Conservation (phyloP, 805 yeast species). For the Blastobotrys robertii region DNA sequence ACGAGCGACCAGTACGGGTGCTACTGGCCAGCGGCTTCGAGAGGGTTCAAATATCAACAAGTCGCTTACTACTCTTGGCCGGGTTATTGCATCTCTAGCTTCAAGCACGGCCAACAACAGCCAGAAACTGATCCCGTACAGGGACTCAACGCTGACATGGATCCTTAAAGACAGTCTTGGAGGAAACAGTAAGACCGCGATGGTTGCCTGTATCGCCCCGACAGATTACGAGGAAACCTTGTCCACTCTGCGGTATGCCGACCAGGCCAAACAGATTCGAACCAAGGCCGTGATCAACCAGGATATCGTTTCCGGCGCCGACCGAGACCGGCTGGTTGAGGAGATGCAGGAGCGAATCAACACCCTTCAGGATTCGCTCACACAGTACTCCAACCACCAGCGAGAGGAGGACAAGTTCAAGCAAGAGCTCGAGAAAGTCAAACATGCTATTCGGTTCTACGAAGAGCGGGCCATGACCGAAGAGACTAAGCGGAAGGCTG, state of each 20-base stretch:
- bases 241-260: conserved; percentile 71
- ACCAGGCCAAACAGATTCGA: conserved; percentile 59
- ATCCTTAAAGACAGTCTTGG: conserved; percentile 65
- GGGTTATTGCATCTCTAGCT: conserved; percentile 49
- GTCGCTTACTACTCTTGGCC: conserved; percentile 66
- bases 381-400: conserved; percentile 12
- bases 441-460: conserved; percentile 22
- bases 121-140: conserved; percentile 43
- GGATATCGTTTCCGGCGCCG: conserved; percentile 30
- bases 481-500: conserved; percentile 25
- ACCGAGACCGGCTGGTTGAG: conserved; percentile 29
- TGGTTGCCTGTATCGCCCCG: conserved; percentile 83
- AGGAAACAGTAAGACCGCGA: conserved; percentile 78
- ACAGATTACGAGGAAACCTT: conserved; percentile 67
- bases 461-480: conserved; percentile 23
- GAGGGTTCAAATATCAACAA: conserved; percentile 75
- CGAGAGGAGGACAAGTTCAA: conserved; percentile 19
- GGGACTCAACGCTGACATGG: conserved; percentile 72
- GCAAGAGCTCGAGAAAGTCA: conserved; percentile 22
- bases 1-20: conserved; percentile 52
- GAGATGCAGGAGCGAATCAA: conserved; percentile 33
- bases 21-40: conserved; percentile 45
- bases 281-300: conserved; percentile 49
- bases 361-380: conserved; percentile 20
- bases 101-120: conserved; percentile 19